Percentiles rank a stretch among this genome's conserved stretches.
phyloP scores from a whole-genome alignment of 805 yeast genomes.

The Starmerella bombicola region DNA sequence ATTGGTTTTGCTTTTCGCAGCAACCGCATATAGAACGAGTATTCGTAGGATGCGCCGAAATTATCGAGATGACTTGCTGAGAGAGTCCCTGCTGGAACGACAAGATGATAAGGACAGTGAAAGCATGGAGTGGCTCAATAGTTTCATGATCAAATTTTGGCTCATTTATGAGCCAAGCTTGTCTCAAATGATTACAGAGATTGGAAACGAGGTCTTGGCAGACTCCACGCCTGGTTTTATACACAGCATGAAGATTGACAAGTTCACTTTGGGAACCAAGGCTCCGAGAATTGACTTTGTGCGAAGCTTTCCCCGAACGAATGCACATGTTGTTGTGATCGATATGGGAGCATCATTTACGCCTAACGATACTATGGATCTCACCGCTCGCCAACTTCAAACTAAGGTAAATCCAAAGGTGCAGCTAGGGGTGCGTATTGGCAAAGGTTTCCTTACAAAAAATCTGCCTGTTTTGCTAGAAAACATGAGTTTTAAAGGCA shows the following conservation, averaged over 20 bases:
- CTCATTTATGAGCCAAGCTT: slow-evolving; percentile 76
- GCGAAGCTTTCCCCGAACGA: slow-evolving; percentile 81
- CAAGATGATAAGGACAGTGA: slow-evolving; percentile 87
- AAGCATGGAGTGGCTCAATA: slow-evolving; percentile 90
- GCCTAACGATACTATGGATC: slow-evolving; percentile 79
- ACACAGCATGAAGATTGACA: slow-evolving; percentile 71
- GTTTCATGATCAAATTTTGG: slow-evolving; percentile 87
- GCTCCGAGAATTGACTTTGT: slow-evolving; percentile 89
- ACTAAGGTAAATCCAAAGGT: slow-evolving; percentile 73
- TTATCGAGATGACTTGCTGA: slow-evolving; percentile 68
- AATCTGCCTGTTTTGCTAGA: slow-evolving; percentile 70
- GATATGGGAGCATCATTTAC: slow-evolving; percentile 90
- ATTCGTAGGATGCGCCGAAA: slow-evolving; percentile 63
- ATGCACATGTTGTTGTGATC: slow-evolving; percentile 88
- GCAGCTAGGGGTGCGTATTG: slow-evolving; percentile 60
- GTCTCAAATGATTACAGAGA: slow-evolving; percentile 72
- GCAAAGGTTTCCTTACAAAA: slow-evolving; percentile 53
- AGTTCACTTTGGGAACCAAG: slow-evolving; percentile 86
- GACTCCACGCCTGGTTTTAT: slow-evolving; percentile 75
- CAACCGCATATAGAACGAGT: slow-evolving; percentile 70
- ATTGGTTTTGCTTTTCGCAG: slow-evolving; percentile 48
- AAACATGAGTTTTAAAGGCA: slow-evolving; percentile 62
- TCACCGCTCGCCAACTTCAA: slow-evolving; percentile 72
- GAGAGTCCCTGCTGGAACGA: slow-evolving; percentile 79
- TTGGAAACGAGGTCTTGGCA: slow-evolving; percentile 72